Conservation (phyloP, 2,329 filamentous ascomycete genomes). For the Cryphonectria carpinicola region DNA sequence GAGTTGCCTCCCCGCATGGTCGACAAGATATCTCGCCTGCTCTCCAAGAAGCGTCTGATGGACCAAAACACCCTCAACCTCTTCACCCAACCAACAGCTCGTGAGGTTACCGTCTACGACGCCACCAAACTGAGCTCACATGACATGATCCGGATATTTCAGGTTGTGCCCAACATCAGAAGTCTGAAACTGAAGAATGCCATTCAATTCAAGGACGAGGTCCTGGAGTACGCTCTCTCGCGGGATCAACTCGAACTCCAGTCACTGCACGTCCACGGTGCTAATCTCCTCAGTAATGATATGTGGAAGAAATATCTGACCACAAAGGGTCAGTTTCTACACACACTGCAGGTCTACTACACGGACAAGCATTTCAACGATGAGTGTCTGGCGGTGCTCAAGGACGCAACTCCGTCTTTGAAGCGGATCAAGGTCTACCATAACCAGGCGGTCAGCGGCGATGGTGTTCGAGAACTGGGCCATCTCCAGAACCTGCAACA, state of each 20-base stretch:
- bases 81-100: constrained; percentile 57
- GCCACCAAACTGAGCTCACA: constrained; percentile 68
- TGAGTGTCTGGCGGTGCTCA: constrained; percentile 65
- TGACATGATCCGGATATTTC: constrained; percentile 82
- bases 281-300: constrained; percentile 78
- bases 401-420: constrained; percentile 67
- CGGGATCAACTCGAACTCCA: constrained; percentile 71
- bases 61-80: constrained; percentile 58
- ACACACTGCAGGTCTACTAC: constrained; percentile 76
- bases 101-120: constrained; percentile 61
- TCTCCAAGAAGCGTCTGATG: constrained; percentile 64
- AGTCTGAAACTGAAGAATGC: constrained; percentile 78
- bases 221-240: constrained; percentile 78
- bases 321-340: constrained; percentile 66
- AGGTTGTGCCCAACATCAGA: constrained; percentile 70
- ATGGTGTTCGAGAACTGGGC: constrained; percentile 68
- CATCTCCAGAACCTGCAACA: constrained; percentile 69
- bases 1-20: constrained; percentile 59
- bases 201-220: constrained; percentile 88
- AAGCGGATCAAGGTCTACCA: constrained; percentile 78
- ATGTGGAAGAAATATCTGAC: constrained; percentile 75
- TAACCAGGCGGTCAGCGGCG: constrained; percentile 73
- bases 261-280: constrained; percentile 77
- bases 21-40: constrained; percentile 62
- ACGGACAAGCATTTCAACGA: constrained; percentile 83